Conservation (phyloP, 1,139 yeast genomes). For the Pichia sp. region DNA sequence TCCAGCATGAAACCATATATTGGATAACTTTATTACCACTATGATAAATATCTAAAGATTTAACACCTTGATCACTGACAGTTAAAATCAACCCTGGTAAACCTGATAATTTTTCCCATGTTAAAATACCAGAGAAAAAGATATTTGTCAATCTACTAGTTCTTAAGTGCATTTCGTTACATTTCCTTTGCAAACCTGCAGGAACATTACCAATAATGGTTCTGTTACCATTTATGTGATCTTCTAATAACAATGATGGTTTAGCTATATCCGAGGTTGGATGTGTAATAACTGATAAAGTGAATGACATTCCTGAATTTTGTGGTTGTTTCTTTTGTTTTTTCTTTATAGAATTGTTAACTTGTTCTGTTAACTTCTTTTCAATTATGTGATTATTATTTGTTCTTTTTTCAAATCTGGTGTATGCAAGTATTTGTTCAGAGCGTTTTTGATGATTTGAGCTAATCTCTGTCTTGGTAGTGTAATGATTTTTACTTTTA, state of each 20-base stretch:
- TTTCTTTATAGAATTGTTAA: neutral
- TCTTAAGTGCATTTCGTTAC: slow-evolving; percentile 49
- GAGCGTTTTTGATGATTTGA: neutral
- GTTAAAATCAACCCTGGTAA: slow-evolving; percentile 85
- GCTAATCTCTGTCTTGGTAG: neutral
- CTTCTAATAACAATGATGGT: slow-evolving; percentile 27
- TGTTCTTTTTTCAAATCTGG: neutral
- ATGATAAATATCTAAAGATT: slow-evolving; percentile 39
- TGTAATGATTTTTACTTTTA: neutral
- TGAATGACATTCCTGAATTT: slow-evolving; percentile 25
- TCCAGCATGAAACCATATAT: slow-evolving; percentile 70
- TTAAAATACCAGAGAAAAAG: slow-evolving; percentile 66
- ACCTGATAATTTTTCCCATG: slow-evolving; percentile 79
- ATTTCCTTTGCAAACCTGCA: slow-evolving; percentile 78
- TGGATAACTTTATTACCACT: slow-evolving; percentile 38
- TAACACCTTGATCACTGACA: slow-evolving; percentile 72
- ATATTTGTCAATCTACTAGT: slow-evolving; percentile 53
- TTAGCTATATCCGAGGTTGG: slow-evolving; percentile 28
- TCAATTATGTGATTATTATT: neutral
- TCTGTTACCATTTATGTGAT: slow-evolving; percentile 44
- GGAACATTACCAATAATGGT: slow-evolving; percentile 75
- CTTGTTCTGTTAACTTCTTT: neutral
- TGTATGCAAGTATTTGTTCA: neutral
- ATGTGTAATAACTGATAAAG: slow-evolving; percentile 25
- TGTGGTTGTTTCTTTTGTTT: neutral